Evolutionary conservation across 495 filamentous ascomycete genomes (phyloP), one percentile per base, ranked within the genome.

Genomic region (Pyrenula massariospora): DNA sequence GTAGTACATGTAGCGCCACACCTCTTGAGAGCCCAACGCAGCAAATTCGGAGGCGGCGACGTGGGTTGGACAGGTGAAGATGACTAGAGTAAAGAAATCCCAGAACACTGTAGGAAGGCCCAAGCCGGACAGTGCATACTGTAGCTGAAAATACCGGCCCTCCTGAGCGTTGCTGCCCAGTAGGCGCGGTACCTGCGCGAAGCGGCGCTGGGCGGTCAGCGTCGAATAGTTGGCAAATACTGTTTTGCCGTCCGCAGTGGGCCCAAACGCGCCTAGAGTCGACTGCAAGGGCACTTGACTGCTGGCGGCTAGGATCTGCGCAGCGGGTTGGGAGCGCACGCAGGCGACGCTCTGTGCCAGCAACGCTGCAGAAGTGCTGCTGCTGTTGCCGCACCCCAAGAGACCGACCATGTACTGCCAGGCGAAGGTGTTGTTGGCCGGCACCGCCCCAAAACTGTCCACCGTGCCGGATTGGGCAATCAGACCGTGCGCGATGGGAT

Each of bases 381-480:
- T 42, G 31, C 31, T 42, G 31, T 42, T 42, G 15, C 31, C 69
- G 49, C 74, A 78, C 12, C 71, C 75, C 21, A 82, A 67, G 3
- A 50, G 58, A 0, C 62, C 58, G 12, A 75, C 65, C 8, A 73
- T 64, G 51, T 66, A 72, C 55, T 73, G 70, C 65, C 69, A 81
- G 50, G 31, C 31, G 31, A 42, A 15, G 31, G 31, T 42, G 31
- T 61, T 31, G 8, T 24, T 52, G 1, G 63, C 59, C 1, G 69
- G 58, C 20, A 57, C 51, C 15, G 64, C 59, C 10, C 61, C 60
- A 57, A 74, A 76, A 62, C 73, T 73, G 20, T 75, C 60, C 2
- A 76, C 77, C 24, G 63, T 81, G 5, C 81, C 81, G 23, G 79
- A 83, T 50, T 79, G 67, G 15, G 73, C 68, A 57, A 84, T 83